Base-by-base conservation (phyloP, 495 filamentous ascomycete genomes). In the Bacidia gigantensis region DNA sequence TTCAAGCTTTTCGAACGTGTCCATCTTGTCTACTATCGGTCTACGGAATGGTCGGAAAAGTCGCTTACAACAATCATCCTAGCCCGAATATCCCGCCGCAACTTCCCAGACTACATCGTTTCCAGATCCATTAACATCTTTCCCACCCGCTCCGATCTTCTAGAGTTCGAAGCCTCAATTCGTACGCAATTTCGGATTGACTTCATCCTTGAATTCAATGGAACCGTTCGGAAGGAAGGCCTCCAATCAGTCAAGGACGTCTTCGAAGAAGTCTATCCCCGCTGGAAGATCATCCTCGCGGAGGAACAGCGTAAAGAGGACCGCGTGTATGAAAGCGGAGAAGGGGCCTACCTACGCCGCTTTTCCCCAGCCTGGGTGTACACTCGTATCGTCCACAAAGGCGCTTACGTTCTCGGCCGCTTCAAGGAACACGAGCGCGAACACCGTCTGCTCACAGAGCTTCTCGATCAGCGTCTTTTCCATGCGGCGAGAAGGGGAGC, bases 21-120 rank as follows among this genome's bases (percentile, higher is more conserved):
- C 1, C 90, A 97, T 66, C 68, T 98, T 5, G 89, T 98, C 46
- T 97, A 95, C 62, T 96, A 96, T 62, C 76, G 89, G 26, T 96
- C 89, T 24, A 94, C 89, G 0, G 89, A 95, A 63, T 97, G 90
- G 89, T 92, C 89, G 0, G 92, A 96, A 59, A 96, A 95, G 59
- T 95, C 90, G 11, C 75, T 98, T 2, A 95, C 87, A 1, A 90
- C 89, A 2, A 90, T 97, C 54, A 95, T 98, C 52, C 78, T 98
- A 11, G 86, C 92, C 12, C 87, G 88, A 50, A 92, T 89, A 24
- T 82, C 86, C 5, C 78, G 80, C 44, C 78, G 85, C 21, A 95
- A 89, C 62, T 97, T 95, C 51, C 89, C 92, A 0, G 71, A 82
- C 5, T 98, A 92, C 65, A 77, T 96, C 26, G 88, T 96, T 9